These are phyloP conservation scores for Candida nemodendra DNA, from an alignment of 805 yeast species.

Conservation along the genomic window DNA sequence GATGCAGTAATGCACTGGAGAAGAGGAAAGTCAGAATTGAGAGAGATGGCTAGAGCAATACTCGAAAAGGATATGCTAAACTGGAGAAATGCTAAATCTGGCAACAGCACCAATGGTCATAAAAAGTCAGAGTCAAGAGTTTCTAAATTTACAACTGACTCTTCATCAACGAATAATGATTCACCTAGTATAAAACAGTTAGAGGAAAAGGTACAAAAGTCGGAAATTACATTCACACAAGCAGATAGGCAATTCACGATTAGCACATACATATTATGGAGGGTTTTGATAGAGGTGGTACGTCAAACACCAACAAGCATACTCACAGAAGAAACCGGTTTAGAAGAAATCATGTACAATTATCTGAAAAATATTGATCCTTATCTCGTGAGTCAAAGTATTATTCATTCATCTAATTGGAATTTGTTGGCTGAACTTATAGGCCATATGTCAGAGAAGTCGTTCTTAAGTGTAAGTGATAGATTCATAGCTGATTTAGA, in stretches of 20 bases:
- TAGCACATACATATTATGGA: constrained; percentile 82
- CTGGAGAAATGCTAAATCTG: constrained; percentile 23
- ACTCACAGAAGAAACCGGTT: constrained; percentile 72
- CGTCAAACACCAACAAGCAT: constrained; percentile 77
- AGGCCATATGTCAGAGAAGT: constrained; percentile 85
- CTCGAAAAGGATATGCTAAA: constrained; percentile 39
- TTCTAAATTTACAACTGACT: constrained; percentile 14
- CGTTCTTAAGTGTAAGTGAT: constrained; percentile 87
- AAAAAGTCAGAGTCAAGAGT: constrained; percentile 27
- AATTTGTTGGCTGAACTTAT: constrained; percentile 81
- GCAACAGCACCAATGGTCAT: constrained; percentile 13
- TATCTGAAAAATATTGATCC: constrained; percentile 90
- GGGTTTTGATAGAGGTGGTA: constrained; percentile 90
- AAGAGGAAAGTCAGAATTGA: constrained; percentile 85
- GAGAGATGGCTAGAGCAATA: constrained; percentile 58
- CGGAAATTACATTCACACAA: constrained; percentile 69
- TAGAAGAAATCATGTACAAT: constrained; percentile 91
- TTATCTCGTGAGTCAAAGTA: constrained; percentile 55
- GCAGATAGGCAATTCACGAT: constrained; percentile 86
- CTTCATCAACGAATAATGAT: constrained; percentile 10
- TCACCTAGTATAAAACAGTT: constrained; percentile 16
- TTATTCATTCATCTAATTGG: constrained; percentile 91
- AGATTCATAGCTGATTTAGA: constrained; percentile 91
- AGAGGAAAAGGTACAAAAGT: constrained; percentile 33
- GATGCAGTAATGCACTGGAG: constrained; percentile 99